Evolutionary conservation across 306 rosid species (phyloP).

Genomic region (Pterocarpus macrocarpus): DNA sequence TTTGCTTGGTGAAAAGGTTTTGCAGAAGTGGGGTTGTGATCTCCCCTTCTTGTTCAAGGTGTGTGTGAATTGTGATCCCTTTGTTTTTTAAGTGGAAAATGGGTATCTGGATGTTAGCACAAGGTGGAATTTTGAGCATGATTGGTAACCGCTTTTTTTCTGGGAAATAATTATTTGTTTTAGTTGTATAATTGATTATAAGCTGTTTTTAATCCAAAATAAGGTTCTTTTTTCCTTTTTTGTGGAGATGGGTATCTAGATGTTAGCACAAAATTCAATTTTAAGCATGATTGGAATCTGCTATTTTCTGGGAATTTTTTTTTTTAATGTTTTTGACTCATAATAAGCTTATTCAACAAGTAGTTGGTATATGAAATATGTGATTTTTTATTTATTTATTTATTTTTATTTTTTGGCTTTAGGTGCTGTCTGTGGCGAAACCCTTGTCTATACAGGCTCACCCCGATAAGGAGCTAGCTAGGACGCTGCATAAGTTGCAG

Average conservation of each 20-base stretch:
- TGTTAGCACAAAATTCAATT: neutral
- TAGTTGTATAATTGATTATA: too few relatives aligned
- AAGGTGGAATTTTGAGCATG: constrained; percentile 13
- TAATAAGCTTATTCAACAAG: neutral
- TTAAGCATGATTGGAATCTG: neutral
- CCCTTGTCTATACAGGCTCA: constrained; percentile 98
- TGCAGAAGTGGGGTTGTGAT: constrained; percentile 81
- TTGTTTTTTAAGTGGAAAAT: neutral
- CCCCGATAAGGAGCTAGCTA: constrained; percentile 92
- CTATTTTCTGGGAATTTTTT: neutral
- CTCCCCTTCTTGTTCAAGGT: constrained; percentile 96
- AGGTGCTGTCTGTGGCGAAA: constrained; percentile 91
- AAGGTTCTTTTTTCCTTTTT: neutral
- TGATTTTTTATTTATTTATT: constrained; percentile 28
- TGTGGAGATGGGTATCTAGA: neutral
- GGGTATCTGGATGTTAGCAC: neutral
- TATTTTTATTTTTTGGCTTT: constrained; percentile 19
- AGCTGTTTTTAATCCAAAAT: too few relatives aligned
- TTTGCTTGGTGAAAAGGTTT: constrained; percentile 75
- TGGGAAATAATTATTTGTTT: neutral
- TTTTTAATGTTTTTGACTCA: too few relatives aligned
- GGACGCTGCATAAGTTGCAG: constrained; percentile 71
- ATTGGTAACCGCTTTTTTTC: neutral
- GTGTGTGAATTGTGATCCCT: neutral
- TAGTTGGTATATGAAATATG: neutral